phyloP scores from a whole-genome alignment of 208 protist species.

The Crithidia sp. region DNA sequence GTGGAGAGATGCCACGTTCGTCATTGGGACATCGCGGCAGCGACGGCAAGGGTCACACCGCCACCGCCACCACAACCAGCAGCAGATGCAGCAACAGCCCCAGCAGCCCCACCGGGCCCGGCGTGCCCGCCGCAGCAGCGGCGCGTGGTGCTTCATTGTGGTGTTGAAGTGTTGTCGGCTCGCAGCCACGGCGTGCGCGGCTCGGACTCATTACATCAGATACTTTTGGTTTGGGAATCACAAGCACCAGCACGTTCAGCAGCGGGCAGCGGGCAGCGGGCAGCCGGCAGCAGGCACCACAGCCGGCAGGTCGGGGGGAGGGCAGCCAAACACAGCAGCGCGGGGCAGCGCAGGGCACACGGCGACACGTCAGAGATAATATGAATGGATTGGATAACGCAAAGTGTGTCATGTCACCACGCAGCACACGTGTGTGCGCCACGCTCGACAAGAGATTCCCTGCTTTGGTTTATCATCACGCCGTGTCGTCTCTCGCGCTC shows the following conservation, averaged over 20 bases:
- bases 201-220: slow-evolving; percentile 38
- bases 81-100: not conserved
- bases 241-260: not conserved
- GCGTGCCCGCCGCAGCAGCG: too few relatives aligned
- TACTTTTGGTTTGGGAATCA: slow-evolving; percentile 11
- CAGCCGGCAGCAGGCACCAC: not conserved
- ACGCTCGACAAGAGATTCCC: slow-evolving; percentile 49
- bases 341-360: not conserved
- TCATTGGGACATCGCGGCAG: slow-evolving; percentile 19
- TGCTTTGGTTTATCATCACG: slow-evolving; percentile 45
- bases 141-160: not conserved
- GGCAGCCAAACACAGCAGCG: not conserved
- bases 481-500: not conserved
- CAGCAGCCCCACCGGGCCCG: not conserved
- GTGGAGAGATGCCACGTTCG: slow-evolving; percentile 42
- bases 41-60: not conserved
- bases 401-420: slow-evolving; percentile 53
- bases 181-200: slow-evolving; percentile 5
- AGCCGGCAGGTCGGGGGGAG: not conserved
- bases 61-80: not conserved
- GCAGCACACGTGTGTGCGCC: slow-evolving; percentile 12
- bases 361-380: slow-evolving; percentile 17
- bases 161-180: slow-evolving; percentile 10
- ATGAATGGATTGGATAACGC: slow-evolving; percentile 38
- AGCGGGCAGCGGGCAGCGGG: not conserved